These are phyloP conservation scores for Hypoxylon cercidicola DNA, from an alignment of 495 filamentous ascomycete genomes.

Conservation along the genomic window DNA sequence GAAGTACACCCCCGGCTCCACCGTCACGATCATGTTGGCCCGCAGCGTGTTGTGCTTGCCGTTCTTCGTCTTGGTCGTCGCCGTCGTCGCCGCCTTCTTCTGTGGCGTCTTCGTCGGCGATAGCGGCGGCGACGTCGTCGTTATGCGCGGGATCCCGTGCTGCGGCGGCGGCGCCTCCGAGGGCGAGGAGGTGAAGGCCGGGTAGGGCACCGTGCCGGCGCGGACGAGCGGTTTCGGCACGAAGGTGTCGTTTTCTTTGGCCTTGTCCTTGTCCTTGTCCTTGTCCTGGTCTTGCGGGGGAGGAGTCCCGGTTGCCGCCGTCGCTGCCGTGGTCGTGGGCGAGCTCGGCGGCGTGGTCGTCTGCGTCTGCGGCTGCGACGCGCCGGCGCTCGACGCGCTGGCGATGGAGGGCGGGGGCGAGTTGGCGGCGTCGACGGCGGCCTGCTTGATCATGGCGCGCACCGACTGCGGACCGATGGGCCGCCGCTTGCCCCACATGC, in stretches of 20 bases:
- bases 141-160: no score
- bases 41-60: conserved; percentile 53
- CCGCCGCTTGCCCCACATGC: conserved; percentile 46
- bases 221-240: no score
- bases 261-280: no score
- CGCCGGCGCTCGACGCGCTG: conserved; percentile 5
- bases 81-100: neutral
- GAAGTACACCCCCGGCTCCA: conserved; percentile 90
- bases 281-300: no score
- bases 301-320: no score
- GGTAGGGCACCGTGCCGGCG: no score
- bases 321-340: conserved; percentile 7
- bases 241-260: no score
- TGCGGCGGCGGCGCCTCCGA: no score
- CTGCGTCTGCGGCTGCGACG: conserved; percentile 1
- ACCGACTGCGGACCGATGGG: conserved; percentile 45
- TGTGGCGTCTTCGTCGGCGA: no score
- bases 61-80: neutral
- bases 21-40: conserved; percentile 81
- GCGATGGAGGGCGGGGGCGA: conserved; percentile 5
- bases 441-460: conserved; percentile 48
- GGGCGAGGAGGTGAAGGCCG: no score
- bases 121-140: no score
- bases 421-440: conserved; percentile 21
- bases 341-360: neutral